Percentiles rank a stretch among this genome's conserved stretches.
These are phyloP conservation scores for Ogataea saltuana DNA, from an alignment of 805 yeast species.

Conservation along the genomic window DNA sequence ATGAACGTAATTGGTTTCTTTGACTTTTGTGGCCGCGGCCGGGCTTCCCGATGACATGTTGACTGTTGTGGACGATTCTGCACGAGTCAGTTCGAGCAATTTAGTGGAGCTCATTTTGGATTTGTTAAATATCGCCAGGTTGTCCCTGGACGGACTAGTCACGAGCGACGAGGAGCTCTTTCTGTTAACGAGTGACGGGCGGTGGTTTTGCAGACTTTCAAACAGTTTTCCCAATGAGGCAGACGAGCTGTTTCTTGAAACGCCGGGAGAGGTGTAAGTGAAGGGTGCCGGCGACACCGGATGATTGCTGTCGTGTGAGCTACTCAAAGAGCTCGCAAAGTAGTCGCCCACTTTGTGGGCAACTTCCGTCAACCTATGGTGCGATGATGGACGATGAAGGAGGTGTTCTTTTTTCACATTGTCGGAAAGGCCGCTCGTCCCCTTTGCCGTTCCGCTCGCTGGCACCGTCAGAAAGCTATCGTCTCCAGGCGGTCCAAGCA, in stretches of 20 bases:
- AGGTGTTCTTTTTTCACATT: not conserved
- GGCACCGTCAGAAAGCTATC: not conserved
- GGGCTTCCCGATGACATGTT: conserved; percentile 1
- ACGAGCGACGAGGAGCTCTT: conserved; percentile 17
- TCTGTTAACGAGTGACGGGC: conserved; percentile 12
- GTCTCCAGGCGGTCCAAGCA: not conserved
- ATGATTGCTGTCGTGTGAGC: conserved; percentile 14
- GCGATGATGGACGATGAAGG: conserved; percentile 17
- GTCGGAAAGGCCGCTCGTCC: not conserved
- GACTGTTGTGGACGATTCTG: conserved; percentile 6
- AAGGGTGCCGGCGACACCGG: conserved; percentile 17
- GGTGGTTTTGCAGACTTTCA: conserved; percentile 18
- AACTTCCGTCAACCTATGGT: conserved; percentile 28
- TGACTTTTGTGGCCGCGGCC: conserved; percentile 46
- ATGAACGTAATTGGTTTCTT: conserved; percentile 77
- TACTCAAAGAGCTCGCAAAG: conserved; percentile 21
- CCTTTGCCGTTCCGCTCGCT: conserved; percentile 2
- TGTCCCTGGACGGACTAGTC: conserved; percentile 21
- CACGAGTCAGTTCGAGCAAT: conserved; percentile 7
- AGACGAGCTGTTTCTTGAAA: conserved; percentile 28
- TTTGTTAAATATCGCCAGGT: conserved; percentile 12
- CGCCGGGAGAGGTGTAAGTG: conserved; percentile 20
- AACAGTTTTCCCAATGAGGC: conserved; percentile 28
- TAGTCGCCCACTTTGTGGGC: conserved; percentile 34
- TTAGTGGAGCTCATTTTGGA: conserved; percentile 16